Base-by-base conservation (phyloP, 2,329 filamentous ascomycete genomes). In the Aspergillus spinulosporus region DNA sequence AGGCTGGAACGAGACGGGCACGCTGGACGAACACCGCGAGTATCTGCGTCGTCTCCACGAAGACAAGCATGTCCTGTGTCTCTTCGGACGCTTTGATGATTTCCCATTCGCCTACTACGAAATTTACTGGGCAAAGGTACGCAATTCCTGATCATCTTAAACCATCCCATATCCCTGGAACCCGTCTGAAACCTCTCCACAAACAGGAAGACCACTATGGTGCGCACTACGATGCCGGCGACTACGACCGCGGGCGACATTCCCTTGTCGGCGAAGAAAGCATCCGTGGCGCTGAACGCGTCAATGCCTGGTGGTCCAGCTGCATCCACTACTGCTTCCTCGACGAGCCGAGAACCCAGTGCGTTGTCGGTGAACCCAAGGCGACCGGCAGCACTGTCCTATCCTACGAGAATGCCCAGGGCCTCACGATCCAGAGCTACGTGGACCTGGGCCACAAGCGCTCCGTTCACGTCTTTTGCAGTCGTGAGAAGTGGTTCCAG, bases 1-100 rank as follows among this genome's bases (percentile, higher is more conserved):
- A 66, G 88, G 88, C 3, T 92, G 89, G 89, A 89, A 90, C 67
- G 85, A 90, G 75, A 89, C 87, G 1, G 89, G 89, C 32, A 88
- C 88, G 1, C 73, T 90, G 47, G 88, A 90, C 31, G 81, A 92
- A 70, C 89, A 92, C 72, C 81, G 84, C 59, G 82, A 85, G 65
- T 92, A 93, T 71, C 79, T 92, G 50, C 80, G 82, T 31, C 82
- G 82, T 61, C 80, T 88, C 53, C 84, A 90, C 66, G 81, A 84
- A 44, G 89, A 92, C 69, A 84, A 87, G 29, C 89, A 92, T 72
- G 77, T 92, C 45, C 77, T 64, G 6, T 64, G 61, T 32, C 43
- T 64, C 8, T 64, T 92, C 57, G 89, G 85, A 5, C 81, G 82
- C 28, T 93, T 90, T 69, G 83, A 92, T 54, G 86, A 88, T 31